Evolutionary conservation across 148 eudicot genomes (phyloP), one percentile per base, ranked within the genome.

Genomic region (Cornus kousa): DNA sequence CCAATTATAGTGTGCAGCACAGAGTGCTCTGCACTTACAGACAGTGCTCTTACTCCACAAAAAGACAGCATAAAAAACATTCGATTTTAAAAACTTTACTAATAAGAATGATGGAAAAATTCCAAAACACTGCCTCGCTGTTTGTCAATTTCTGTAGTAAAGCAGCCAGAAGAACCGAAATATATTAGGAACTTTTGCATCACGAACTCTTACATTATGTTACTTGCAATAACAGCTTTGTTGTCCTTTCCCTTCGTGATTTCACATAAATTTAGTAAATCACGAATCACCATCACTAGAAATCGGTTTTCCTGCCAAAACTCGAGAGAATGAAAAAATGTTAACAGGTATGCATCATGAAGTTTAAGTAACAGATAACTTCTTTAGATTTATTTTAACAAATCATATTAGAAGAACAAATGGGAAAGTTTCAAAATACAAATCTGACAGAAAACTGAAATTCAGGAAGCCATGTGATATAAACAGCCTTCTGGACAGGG

Each of bases 191-290:
- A 65, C 20, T 57, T 50, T 14, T 12, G 74, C 17, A 62, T 2
- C 55, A 75, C 28, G 35, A 76, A 35, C 32, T 43, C 98, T 85
- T 90, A 97, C 99, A 97, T 97, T 78, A 97, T 97, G 78, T 97
- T 97, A 83, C 99, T 97, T 7, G 99, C 99, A 83, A 97, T 97
- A 68, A 97, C 99, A 74, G 99, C 99, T 80, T 97, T 97, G 83
- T 97, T 97, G 87, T 97, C 99, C 86, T 97, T 97, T 73, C 99
- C 99, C 83, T 97, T 97, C 1, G 97, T 92, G 76, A 94, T 83
- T 87, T 97, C 99, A 85, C 98, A 97, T 74, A 97, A 87, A 79
- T 92, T 97, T 76, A 97, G 87, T 74, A 97, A 82, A 85, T 97
- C 99, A 69, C 98, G 97, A 74, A 97, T 97, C 82, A 97, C 99